Percentiles rank a stretch among this genome's conserved stretches.
phyloP scores from a whole-genome alignment of 2,329 filamentous ascomycete genomes.

The Drechslerella stenobrocha region DNA sequence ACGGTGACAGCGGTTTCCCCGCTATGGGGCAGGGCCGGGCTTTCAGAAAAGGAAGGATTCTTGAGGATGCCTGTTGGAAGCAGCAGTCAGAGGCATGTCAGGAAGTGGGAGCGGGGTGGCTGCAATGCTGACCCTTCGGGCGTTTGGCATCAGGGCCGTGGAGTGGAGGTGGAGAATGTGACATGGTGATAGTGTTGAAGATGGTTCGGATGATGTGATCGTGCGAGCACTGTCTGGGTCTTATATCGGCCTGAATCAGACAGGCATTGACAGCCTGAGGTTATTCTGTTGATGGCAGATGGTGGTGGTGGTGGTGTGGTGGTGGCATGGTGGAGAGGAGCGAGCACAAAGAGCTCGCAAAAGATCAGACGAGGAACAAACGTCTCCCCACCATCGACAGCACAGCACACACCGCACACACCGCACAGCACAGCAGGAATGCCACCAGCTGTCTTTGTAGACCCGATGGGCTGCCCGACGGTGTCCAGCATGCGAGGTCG shows the following conservation, averaged over 20 bases:
- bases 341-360: not conserved
- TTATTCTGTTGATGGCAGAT: not conserved
- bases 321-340: not conserved
- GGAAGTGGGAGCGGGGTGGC: not conserved
- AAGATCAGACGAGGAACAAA: conserved; percentile 4
- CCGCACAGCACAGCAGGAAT: too few relatives aligned
- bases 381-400: not conserved
- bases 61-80: conserved; percentile 36
- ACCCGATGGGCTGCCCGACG: too few relatives aligned
- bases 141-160: conserved; percentile 46
- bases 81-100: conserved; percentile 7
- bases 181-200: conserved; percentile 22
- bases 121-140: conserved; percentile 31
- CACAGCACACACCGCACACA: too few relatives aligned
- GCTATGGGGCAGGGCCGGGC: conserved; percentile 18
- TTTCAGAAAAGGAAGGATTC: conserved; percentile 43
- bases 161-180: conserved; percentile 44
- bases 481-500: too few relatives aligned
- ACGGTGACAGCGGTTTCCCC: conserved; percentile 8
- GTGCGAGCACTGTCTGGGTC: not conserved
- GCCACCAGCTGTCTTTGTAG: too few relatives aligned
- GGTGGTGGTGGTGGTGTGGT: not conserved
- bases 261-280: not conserved
- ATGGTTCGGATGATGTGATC: not conserved
- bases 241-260: not conserved